Evolutionary conservation across 2,329 filamentous ascomycete species (phyloP), one percentile per base, ranked within the genome.

Genomic region (Elsinoe arachidis): DNA sequence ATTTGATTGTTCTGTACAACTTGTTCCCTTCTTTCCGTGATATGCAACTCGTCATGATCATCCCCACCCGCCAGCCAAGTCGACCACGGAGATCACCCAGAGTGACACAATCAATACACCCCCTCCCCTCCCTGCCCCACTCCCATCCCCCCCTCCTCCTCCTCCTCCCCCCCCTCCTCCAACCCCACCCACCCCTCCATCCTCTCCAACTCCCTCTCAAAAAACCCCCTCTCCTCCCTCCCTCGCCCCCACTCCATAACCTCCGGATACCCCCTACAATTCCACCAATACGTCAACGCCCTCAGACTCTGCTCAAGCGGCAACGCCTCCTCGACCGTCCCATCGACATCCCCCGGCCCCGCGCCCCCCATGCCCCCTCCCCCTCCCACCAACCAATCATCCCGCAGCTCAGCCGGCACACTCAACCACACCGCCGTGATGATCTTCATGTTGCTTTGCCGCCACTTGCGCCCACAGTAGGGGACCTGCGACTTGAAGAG

Each of bases 401-500:
- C 93, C 30, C 92, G 81, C 46, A 99, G 78, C 70, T 97, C 92
- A 0, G 92, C 92, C 6, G 90, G 81, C 68, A 92, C 96, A 73
- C 96, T 89, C 51, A 99, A 78, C 71, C 96, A 99, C 1, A 99
- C 89, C 2, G 91, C 90, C 0, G 93, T 99, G 68, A 99, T 99
- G 67, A 97, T 91, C 57, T 92, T 88, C 93, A 99, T 99, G 72
- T 99, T 97, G 64, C 85, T 85, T 74, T 97, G 93, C 12, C 93
- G 85, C 93, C 93, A 99, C 75, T 99, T 99, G 43, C 93, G 86
- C 19, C 93, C 92, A 71, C 92, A 97, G 76, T 96, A 99, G 1
- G 93, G 93, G 3, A 99, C 93, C 72, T 99, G 93, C 60, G 90
- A 93, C 73, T 99, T 99, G 84, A 97, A 97, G 0, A 99, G 80